phyloP scores from a whole-genome alignment of 2,329 filamentous ascomycete species.

The Plectosphaerella sp. region DNA sequence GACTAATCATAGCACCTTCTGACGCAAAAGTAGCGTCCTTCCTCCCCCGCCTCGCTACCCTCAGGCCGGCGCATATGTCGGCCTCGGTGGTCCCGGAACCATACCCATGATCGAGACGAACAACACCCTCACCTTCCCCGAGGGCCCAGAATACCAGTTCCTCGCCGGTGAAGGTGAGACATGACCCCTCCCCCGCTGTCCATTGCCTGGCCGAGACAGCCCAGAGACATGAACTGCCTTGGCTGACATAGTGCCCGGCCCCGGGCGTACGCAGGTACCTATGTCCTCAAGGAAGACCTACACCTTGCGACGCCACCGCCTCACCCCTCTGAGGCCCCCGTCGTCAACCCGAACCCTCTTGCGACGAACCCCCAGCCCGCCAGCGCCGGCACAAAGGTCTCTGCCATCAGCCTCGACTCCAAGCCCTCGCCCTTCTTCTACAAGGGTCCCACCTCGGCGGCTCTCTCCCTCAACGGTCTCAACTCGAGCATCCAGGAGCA shows the following conservation, averaged over 20 bases:
- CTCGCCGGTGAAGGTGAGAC: slow-evolving; percentile 81
- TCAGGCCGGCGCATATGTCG: slow-evolving; percentile 67
- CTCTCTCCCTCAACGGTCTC: slow-evolving; percentile 37
- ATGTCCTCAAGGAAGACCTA: slow-evolving; percentile 84
- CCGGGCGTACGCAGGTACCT: slow-evolving; percentile 60
- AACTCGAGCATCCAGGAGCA: slow-evolving; percentile 56
- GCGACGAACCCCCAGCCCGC: slow-evolving; percentile 82
- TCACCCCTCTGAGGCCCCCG: slow-evolving; percentile 87
- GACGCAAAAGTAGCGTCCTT: slow-evolving; percentile 58
- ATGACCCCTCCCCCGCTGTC: neutral
- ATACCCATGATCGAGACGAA: slow-evolving; percentile 87
- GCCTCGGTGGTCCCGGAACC: slow-evolving; percentile 62
- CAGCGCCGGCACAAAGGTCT: slow-evolving; percentile 78
- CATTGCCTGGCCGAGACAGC: neutral
- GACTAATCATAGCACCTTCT: neutral
- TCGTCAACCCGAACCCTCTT: slow-evolving; percentile 85
- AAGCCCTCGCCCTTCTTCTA: slow-evolving; percentile 48
- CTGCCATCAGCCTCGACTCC: slow-evolving; percentile 68
- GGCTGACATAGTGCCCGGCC: neutral
- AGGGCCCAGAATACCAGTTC: slow-evolving; percentile 80
- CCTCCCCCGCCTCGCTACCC: slow-evolving; percentile 85
- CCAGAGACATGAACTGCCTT: neutral
- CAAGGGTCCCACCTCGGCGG: slow-evolving; percentile 46
- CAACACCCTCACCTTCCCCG: slow-evolving; percentile 77
- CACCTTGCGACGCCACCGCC: slow-evolving; percentile 91